Percentiles rank a stretch among this genome's conserved stretches.
phyloP scores from a whole-genome alignment of 2,329 filamentous ascomycete species.

The Trichoderma koningii region DNA sequence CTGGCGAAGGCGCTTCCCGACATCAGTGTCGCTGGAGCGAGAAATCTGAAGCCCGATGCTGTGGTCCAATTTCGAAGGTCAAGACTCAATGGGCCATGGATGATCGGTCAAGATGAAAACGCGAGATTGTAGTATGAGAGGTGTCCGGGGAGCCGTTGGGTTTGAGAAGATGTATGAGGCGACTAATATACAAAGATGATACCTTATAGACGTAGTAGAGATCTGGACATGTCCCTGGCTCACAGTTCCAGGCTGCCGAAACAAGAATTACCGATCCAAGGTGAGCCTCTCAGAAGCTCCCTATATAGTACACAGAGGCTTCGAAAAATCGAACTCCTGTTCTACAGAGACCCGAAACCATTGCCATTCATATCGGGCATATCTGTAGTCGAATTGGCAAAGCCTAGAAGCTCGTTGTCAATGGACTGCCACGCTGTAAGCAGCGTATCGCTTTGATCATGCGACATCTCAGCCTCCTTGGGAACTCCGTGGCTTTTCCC shows the following conservation, averaged over 20 bases:
- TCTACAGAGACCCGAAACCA: slow-evolving; percentile 30
- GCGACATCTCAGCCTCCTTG: slow-evolving; percentile 39
- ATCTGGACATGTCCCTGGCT: too few species aligned
- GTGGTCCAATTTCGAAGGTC: too few species aligned
- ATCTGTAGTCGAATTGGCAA: slow-evolving; percentile 31
- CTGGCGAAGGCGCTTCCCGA: not conserved
- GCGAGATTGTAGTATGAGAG: too few species aligned
- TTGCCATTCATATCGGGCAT: slow-evolving; percentile 30
- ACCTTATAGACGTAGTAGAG: too few species aligned
- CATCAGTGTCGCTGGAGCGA: not conserved
- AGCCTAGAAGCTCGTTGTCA: slow-evolving; percentile 37
- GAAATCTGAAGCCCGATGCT: not conserved
- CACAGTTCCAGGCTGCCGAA: too few species aligned
- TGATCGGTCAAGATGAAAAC: too few species aligned
- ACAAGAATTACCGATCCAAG: too few species aligned
- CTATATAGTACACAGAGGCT: not conserved
- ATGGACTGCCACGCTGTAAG: slow-evolving; percentile 38
- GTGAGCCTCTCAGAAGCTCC: not conserved
- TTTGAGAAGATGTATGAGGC: too few species aligned
- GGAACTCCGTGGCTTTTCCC: slow-evolving; percentile 36
- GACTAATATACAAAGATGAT: too few species aligned
- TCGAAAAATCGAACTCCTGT: not conserved
- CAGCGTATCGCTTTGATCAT: slow-evolving; percentile 37
- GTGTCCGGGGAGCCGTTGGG: too few species aligned
- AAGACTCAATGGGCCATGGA: not conserved